Conservation (phyloP, 768 basidiomycete species). For the Amyloporia xantha region DNA sequence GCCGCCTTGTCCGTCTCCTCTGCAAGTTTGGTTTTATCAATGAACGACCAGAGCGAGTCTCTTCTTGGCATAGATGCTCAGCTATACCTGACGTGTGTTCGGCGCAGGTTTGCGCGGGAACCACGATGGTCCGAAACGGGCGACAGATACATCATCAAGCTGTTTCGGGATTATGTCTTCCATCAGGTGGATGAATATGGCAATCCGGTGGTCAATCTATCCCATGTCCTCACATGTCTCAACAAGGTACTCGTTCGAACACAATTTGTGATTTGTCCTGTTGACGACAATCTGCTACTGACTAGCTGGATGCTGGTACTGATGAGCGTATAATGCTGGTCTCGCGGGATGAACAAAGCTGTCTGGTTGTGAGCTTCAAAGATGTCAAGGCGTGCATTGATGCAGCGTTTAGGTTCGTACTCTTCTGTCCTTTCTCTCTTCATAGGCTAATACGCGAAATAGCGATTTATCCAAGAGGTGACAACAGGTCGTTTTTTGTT, state of each 20-base stretch:
- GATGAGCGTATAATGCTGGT: constrained; percentile 96
- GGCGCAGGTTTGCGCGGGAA: constrained; percentile 43
- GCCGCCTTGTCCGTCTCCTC: constrained; percentile 79
- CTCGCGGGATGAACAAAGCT: constrained; percentile 92
- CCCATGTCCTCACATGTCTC: constrained; percentile 85
- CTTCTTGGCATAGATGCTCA: not conserved
- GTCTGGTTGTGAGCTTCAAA: constrained; percentile 88
- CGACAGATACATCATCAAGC: constrained; percentile 94
- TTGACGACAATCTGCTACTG: not conserved
- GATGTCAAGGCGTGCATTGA: constrained; percentile 86
- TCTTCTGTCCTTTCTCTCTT: constrained; percentile 3
- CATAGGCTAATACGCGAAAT: not conserved
- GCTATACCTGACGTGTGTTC: not conserved
- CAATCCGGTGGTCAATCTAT: constrained; percentile 82
- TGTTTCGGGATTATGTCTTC: constrained; percentile 97
- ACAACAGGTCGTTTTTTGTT: constrained; percentile 4
- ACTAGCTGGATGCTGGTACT: constrained; percentile 85
- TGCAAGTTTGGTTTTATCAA: constrained; percentile 98
- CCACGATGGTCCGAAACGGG: constrained; percentile 98
- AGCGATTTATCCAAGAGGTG: constrained; percentile 41
- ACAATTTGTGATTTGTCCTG: constrained; percentile 16
- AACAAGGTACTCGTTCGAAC: too few species aligned
- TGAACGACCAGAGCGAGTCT: constrained; percentile 91
- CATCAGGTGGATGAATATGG: constrained; percentile 93
- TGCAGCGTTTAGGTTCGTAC: constrained; percentile 70